These are phyloP conservation scores for Erysiphe pisi DNA, from an alignment of 2,329 filamentous ascomycete species.

Conservation along the genomic window DNA sequence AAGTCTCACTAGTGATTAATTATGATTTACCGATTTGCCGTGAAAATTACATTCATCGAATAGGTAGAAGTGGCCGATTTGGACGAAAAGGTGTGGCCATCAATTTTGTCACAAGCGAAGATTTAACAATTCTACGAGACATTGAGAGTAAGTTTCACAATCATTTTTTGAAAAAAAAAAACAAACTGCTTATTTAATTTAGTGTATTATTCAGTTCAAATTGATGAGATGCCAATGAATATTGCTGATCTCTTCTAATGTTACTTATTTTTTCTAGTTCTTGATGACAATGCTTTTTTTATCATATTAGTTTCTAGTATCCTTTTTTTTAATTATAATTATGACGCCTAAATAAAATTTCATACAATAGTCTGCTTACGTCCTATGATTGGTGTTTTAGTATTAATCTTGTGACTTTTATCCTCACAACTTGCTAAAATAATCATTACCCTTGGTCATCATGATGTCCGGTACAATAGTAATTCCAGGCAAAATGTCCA, in stretches of 20 bases:
- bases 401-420: too few relatives aligned
- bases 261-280: too few relatives aligned
- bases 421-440: too few relatives aligned
- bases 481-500: too few relatives aligned
- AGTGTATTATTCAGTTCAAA: conserved; percentile 99
- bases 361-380: too few relatives aligned
- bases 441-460: too few relatives aligned
- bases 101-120: conserved; percentile 99
- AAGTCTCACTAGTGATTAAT: conserved; percentile 99
- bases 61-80: conserved; percentile 98
- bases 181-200: conserved; percentile 31
- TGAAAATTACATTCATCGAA: conserved; percentile 99
- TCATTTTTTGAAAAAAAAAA: not conserved
- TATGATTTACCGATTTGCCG: conserved; percentile 98
- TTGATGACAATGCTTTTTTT: too few relatives aligned
- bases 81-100: conserved; percentile 99
- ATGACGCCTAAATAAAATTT: too few relatives aligned
- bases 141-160: conserved; percentile 71
- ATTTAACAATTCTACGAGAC: conserved; percentile 99
- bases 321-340: too few relatives aligned
- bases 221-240: conserved; percentile 99
- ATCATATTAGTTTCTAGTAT: too few relatives aligned
- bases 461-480: too few relatives aligned
- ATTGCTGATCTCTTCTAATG: conserved; percentile 63
- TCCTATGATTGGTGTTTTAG: too few relatives aligned